A percentile compares a stretch with the other conserved stretches of the same genome.
Conservation (phyloP, 2,329 filamentous ascomycete species). For the Penicillium hordei region DNA sequence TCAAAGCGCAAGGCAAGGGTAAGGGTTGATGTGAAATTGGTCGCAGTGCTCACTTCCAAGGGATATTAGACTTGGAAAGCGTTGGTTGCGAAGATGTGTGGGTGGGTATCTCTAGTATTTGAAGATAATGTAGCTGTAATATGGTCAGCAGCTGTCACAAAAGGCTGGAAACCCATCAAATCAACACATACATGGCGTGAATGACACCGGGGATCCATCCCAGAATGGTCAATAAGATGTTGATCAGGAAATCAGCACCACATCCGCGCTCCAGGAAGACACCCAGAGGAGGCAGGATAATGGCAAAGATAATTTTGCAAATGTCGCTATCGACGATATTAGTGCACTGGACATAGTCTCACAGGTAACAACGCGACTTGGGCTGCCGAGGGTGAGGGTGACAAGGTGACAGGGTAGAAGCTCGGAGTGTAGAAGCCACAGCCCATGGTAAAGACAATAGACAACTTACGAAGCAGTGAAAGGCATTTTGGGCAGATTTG, state of each 20-base stretch:
- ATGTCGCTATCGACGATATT: conserved; percentile 57
- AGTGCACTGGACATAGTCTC: conserved; percentile 3
- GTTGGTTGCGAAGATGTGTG: not conserved
- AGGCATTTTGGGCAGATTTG: conserved; percentile 46
- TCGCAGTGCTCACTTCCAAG: not conserved
- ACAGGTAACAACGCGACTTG: not conserved
- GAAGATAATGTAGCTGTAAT: conserved; percentile 73
- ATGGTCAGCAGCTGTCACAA: conserved; percentile 17
- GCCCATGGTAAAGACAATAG: not conserved
- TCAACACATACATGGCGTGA: conserved; percentile 72
- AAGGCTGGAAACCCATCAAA: not conserved
- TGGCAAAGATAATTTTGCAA: conserved; percentile 81
- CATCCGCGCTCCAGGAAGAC: conserved; percentile 94
- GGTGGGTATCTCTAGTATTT: conserved; percentile 65
- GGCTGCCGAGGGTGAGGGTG: not conserved
- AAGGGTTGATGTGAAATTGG: not conserved
- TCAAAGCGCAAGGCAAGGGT: not conserved
- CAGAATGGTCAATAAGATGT: conserved; percentile 81
- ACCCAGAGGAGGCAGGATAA: conserved; percentile 85
- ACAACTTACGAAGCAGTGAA: conserved; percentile 51
- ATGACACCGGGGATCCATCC: conserved; percentile 81
- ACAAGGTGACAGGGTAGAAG: not conserved
- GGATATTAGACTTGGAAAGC: not conserved
- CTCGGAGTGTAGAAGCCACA: not conserved
- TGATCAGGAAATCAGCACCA: conserved; percentile 83